Conservation (phyloP, 495 filamentous ascomycete genomes). For the Talaromyces ruber region DNA sequence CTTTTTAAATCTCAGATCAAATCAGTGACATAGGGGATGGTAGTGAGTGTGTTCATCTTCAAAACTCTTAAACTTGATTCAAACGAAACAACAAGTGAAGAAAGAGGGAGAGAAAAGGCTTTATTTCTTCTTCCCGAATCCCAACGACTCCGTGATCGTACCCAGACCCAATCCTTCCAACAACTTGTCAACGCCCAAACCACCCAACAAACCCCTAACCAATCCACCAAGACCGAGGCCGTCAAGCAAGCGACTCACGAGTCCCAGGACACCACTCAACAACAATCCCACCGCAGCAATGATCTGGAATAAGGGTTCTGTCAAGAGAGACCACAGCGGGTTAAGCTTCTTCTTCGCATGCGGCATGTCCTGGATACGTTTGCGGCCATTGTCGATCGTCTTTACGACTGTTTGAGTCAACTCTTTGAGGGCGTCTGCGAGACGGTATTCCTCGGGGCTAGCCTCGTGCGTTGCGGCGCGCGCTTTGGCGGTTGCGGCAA, state of each 20-base stretch:
- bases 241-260: slow-evolving; percentile 64
- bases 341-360: slow-evolving; percentile 81
- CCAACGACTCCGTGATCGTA: slow-evolving; percentile 37
- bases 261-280: slow-evolving; percentile 63
- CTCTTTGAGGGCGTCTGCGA: slow-evolving; percentile 70
- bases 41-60: not conserved
- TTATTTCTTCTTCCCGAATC: slow-evolving; percentile 17
- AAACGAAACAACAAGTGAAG: not conserved
- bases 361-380: slow-evolving; percentile 74
- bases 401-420: slow-evolving; percentile 46
- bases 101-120: not conserved
- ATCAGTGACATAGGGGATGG: not conserved
- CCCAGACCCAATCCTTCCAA: slow-evolving; percentile 64
- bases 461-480: slow-evolving; percentile 63
- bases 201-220: slow-evolving; percentile 64
- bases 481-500: slow-evolving; percentile 70
- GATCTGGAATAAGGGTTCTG: slow-evolving; percentile 80
- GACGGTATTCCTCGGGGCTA: slow-evolving; percentile 65
- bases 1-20: not conserved
- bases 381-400: slow-evolving; percentile 72
- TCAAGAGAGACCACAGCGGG: slow-evolving; percentile 69
- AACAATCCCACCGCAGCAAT: slow-evolving; percentile 74
- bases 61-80: not conserved
- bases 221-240: slow-evolving; percentile 69
- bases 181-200: slow-evolving; percentile 64